Conservation (phyloP, 192 early-diverging fungal species). For the Backusella sp. region DNA sequence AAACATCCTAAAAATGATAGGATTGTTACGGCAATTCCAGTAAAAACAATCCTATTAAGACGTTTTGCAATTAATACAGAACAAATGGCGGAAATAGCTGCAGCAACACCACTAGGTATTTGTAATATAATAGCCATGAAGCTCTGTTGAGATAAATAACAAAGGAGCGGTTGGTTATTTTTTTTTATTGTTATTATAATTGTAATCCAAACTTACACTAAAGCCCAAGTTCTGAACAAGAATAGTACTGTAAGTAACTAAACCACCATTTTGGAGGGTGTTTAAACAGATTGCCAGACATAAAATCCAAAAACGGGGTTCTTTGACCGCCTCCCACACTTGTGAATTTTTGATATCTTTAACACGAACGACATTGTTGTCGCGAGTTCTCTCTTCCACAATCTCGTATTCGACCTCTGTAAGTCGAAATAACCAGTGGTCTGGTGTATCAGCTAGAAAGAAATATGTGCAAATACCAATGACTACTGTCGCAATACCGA, state of each 20-base stretch:
- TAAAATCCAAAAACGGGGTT: conserved; percentile 17
- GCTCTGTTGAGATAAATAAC: not conserved
- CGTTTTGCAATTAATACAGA: not conserved
- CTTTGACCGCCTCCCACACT: conserved; percentile 23
- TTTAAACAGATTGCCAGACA: not conserved
- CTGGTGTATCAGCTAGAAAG: conserved; percentile 20
- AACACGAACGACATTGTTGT: conserved; percentile 13
- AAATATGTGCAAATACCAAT: conserved; percentile 23
- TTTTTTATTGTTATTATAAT: not conserved
- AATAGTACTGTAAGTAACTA: conserved; percentile 18
- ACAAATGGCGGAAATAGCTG: not conserved
- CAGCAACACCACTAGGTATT: conserved; percentile 10
- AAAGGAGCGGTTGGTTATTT: not conserved
- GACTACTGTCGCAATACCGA: conserved; percentile 18
- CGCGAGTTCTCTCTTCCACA: conserved; percentile 19
- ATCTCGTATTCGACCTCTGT: conserved; percentile 23
- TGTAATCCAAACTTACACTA: conserved; percentile 12
- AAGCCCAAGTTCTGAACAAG: conserved; percentile 18
- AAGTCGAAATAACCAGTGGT: not conserved
- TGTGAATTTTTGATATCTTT: conserved; percentile 15
- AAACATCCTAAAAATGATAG: conserved; percentile 12
- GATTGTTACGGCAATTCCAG: not conserved
- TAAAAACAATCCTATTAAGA: not conserved
- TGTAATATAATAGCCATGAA: conserved; percentile 2
- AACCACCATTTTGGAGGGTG: conserved; percentile 22